phyloP scores from a whole-genome alignment of 768 basidiomycete species.

The Tylopilus subfusipes region DNA sequence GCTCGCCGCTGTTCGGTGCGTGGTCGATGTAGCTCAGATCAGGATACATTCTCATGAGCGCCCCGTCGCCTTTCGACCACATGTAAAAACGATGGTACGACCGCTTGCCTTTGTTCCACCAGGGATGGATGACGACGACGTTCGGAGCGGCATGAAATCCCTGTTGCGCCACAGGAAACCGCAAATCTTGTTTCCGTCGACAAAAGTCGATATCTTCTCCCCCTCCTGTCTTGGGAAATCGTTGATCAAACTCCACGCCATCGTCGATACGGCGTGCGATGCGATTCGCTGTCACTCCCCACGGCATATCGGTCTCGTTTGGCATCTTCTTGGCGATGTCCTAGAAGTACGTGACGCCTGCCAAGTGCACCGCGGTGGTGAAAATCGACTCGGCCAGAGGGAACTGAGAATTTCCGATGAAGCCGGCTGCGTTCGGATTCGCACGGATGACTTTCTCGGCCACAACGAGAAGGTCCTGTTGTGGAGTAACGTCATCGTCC shows the following conservation, averaged over 20 bases:
- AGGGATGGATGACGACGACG: slow-evolving; percentile 53
- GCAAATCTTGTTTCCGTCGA: slow-evolving; percentile 41
- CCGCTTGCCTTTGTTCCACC: slow-evolving; percentile 47
- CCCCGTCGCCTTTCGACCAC: slow-evolving; percentile 59
- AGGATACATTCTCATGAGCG: slow-evolving; percentile 46
- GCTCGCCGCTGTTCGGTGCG: slow-evolving; percentile 50
- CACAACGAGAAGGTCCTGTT: slow-evolving; percentile 40
- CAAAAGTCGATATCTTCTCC: slow-evolving; percentile 65
- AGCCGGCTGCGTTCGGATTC: slow-evolving; percentile 48
- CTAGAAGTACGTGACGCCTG: slow-evolving; percentile 61
- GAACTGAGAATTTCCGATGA: slow-evolving; percentile 51
- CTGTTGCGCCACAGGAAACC: slow-evolving; percentile 31
- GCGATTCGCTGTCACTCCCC: slow-evolving; percentile 63
- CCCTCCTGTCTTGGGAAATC: slow-evolving; percentile 60
- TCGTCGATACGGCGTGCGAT: slow-evolving; percentile 46
- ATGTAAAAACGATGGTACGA: slow-evolving; percentile 53
- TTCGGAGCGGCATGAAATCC: slow-evolving; percentile 49
- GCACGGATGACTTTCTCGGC: slow-evolving; percentile 46
- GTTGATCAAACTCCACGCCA: slow-evolving; percentile 41
- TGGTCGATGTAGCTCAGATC: slow-evolving; percentile 42
- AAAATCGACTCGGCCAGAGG: slow-evolving; percentile 47
- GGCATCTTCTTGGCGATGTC: slow-evolving; percentile 51
- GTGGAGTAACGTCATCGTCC: slow-evolving; percentile 55
- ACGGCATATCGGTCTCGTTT: slow-evolving; percentile 44
- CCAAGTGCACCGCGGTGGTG: slow-evolving; percentile 51